Evolutionary conservation across 768 basidiomycete species (phyloP).

Genomic region (Phylloporus arenicola): DNA sequence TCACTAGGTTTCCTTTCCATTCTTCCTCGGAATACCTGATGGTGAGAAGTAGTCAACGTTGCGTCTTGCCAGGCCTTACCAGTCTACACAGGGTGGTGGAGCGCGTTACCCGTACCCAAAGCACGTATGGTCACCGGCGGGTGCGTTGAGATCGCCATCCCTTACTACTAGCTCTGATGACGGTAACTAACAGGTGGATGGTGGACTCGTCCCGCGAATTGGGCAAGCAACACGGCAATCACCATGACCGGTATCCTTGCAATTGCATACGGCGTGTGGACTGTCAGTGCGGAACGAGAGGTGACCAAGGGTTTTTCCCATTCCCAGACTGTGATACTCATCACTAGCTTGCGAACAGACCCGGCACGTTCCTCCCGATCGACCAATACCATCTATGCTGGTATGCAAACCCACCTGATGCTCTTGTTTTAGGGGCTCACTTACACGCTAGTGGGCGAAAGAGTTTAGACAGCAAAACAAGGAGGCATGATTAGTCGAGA

Average conservation of each 20-base stretch:
- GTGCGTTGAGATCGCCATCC: conserved; percentile 34
- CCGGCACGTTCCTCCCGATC: conserved; percentile 53
- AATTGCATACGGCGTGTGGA: conserved; percentile 64
- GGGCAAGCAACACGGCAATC: conserved; percentile 81
- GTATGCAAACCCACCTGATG: conserved; percentile 37
- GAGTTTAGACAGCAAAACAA: conserved; percentile 37
- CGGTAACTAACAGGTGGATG: conserved; percentile 65
- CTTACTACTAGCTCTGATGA: background rate
- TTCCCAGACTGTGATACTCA: conserved; percentile 5
- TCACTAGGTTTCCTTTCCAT: background rate
- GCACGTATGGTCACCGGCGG: conserved; percentile 91
- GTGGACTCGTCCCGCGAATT: conserved; percentile 91
- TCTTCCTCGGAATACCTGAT: conserved; percentile 1
- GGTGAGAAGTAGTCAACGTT: conserved; percentile 3
- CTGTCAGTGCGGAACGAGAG: conserved; percentile 72
- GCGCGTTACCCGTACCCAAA: conserved; percentile 90
- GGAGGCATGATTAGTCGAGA: conserved; percentile 7
- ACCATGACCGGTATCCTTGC: conserved; percentile 62
- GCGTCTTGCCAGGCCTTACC: background rate
- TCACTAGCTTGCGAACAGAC: conserved; percentile 34
- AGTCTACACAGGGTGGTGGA: conserved; percentile 62
- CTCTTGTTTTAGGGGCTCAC: conserved; percentile 2
- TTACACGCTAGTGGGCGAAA: conserved; percentile 41
- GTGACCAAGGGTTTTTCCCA: conserved; percentile 32
- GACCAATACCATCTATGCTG: conserved; percentile 75